Evolutionary conservation across 148 eudicot species (phyloP).

Genomic region (Vaccinium corymbosum): DNA sequence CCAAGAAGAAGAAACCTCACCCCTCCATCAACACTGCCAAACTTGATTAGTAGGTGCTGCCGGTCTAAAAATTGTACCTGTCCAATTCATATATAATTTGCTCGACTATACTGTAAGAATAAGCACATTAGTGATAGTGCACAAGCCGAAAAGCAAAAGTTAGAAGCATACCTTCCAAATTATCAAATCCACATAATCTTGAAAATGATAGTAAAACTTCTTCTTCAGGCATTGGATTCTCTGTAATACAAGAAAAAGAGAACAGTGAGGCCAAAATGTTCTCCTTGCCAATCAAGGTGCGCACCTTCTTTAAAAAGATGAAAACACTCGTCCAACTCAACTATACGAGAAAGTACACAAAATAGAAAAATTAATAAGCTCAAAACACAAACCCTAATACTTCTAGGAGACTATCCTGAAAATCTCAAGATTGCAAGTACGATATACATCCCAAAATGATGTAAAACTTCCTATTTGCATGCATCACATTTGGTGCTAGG

Average conservation of each 20-base stretch:
- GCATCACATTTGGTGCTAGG: background rate
- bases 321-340: background rate
- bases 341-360: background rate
- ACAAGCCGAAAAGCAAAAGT: background rate
- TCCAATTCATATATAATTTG: slow-evolving; percentile 16
- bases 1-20: slow-evolving; percentile 41
- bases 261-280: slow-evolving; percentile 13
- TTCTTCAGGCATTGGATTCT: slow-evolving; percentile 91
- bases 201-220: slow-evolving; percentile 89
- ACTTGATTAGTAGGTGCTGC: slow-evolving; percentile 88
- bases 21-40: slow-evolving; percentile 97
- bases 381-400: background rate
- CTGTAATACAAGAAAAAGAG: slow-evolving; percentile 40
- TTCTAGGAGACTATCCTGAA: background rate
- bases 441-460: background rate
- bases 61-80: slow-evolving; percentile 98
- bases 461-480: background rate
- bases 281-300: background rate
- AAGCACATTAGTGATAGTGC: background rate
- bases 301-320: background rate
- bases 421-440: background rate
- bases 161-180: slow-evolving; percentile 78
- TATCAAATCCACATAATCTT: slow-evolving; percentile 86
- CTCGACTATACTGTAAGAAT: background rate
- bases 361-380: background rate